Percentiles rank a stretch among this genome's conserved stretches.
These are phyloP conservation scores for Backusella australiensis DNA, from an alignment of 192 early-diverging fungal species.

Conservation along the genomic window DNA sequence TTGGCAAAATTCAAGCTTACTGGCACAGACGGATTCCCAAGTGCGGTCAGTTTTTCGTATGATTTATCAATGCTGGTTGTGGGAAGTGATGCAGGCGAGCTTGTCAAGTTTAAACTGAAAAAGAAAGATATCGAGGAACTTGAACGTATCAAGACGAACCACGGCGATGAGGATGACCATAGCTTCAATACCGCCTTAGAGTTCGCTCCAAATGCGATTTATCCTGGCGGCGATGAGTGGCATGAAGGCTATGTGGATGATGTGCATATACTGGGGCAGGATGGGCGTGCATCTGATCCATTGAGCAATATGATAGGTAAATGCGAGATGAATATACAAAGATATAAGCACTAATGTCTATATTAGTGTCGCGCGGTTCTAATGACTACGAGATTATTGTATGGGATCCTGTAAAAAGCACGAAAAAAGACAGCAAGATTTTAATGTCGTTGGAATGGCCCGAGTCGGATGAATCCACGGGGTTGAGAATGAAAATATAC, in stretches of 20 bases:
- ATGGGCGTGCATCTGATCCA: neutral
- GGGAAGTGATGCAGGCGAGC: slow-evolving; percentile 28
- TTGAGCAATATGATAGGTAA: slow-evolving; percentile 11
- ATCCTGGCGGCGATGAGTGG: slow-evolving; percentile 44
- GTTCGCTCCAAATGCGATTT: slow-evolving; percentile 15
- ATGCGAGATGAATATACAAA: neutral
- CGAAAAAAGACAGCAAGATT: slow-evolving; percentile 37
- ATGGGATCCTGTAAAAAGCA: slow-evolving; percentile 46
- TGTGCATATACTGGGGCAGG: slow-evolving; percentile 30
- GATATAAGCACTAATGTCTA: neutral
- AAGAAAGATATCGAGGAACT: neutral
- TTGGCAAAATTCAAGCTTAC: slow-evolving; percentile 18
- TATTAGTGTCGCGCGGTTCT: slow-evolving; percentile 40
- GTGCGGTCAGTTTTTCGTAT: neutral
- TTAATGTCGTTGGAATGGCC: slow-evolving; percentile 39
- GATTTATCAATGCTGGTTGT: slow-evolving; percentile 12
- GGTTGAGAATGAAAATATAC: slow-evolving; percentile 22
- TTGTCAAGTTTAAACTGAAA: slow-evolving; percentile 14
- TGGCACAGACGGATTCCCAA: neutral
- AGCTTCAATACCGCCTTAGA: neutral
- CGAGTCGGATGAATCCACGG: neutral
- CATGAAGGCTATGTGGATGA: slow-evolving; percentile 52
- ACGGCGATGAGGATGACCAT: slow-evolving; percentile 24
- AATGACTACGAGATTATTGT: slow-evolving; percentile 45
- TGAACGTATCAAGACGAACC: slow-evolving; percentile 10